Evolutionary conservation across 441 rosid species (phyloP), one percentile per base, ranked within the genome.

Genomic region (Jatropha multifida): DNA sequence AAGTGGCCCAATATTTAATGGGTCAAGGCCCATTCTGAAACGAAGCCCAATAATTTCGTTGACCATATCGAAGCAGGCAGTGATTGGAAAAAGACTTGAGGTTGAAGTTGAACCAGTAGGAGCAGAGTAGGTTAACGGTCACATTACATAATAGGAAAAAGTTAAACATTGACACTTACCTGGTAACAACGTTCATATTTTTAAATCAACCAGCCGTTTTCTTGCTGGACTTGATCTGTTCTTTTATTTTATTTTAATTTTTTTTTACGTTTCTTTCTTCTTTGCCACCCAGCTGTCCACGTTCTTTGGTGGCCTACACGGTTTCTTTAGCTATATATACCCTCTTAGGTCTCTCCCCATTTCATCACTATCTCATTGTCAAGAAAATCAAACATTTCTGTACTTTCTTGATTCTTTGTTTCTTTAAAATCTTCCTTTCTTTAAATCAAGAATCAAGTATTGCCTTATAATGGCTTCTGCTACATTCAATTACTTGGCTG

Each of bases 211-310:
- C 68, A 51, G 71, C 74, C 81, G 76, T 23, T 81, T 74, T 67
- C 78, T 70, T 74, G 51, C 68, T 17, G 65, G 54, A 26, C 42
- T 52, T 52, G 17, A 48, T 10, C 52, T 48, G 17, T 41, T 46
- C 72, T 58, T 41, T 52, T 18, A 9, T 2, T 15, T 32, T 54
- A 12, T 9, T 5, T 27, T 4, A 10, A 17, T 42, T n/a, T 4
- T 7, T 44, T 3, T 20, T 8, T 3, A 64, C 48, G 17, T 55
- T 32, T 32, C 32, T 32, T 32, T 32, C 32, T 32, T 32, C 32
- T 32, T 32, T 56, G 23, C 60, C 64, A 62, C 63, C 83, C 77
- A 82, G 74, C 77, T 79, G 79, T 79, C 83, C 85, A 55, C 83
- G 76, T 68, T 77, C 70, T 49, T 5, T 3, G 0, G 5, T 23